Conservation (phyloP, 352 stramenopile species). For the Elongisporangium prolatum region DNA sequence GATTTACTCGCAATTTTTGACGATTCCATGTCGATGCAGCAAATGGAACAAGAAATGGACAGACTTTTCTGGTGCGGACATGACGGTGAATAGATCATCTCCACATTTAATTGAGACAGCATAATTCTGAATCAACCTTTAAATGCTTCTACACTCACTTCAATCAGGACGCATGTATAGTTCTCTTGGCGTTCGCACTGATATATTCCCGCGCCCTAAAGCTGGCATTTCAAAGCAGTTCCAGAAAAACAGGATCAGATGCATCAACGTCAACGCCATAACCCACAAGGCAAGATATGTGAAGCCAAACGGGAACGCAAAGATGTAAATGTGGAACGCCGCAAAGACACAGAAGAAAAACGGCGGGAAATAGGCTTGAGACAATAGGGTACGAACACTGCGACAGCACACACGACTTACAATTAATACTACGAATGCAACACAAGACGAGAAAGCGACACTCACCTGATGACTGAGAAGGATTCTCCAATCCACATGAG, state of each 20-base stretch:
- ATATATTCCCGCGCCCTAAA: slow-evolving; percentile 39
- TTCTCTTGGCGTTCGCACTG: slow-evolving; percentile 13
- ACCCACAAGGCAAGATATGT: slow-evolving; percentile 79
- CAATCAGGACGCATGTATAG: neutral
- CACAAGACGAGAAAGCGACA: slow-evolving; percentile 7
- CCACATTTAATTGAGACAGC: neutral
- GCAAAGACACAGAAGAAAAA: slow-evolving; percentile 94
- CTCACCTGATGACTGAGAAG: slow-evolving; percentile 86
- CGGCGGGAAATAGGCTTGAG: slow-evolving; percentile 79
- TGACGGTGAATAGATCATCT: neutral
- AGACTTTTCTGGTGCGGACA: neutral
- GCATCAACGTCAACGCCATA: slow-evolving; percentile 28
- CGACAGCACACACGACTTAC: neutral
- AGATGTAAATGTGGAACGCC: slow-evolving; percentile 95
- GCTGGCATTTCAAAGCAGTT: slow-evolving; percentile 69
- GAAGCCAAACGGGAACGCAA: slow-evolving; percentile 92
- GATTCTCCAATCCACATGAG: slow-evolving; percentile 89
- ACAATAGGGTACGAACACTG: slow-evolving; percentile 67
- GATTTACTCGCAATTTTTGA: slow-evolving; percentile 39
- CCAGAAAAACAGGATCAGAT: slow-evolving; percentile 68
- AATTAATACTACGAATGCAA: neutral
- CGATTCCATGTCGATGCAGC: slow-evolving; percentile 17
- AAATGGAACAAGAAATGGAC: slow-evolving; percentile 42
- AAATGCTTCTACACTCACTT: neutral
- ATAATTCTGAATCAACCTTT: neutral